Conservation (phyloP, 768 basidiomycete species). For the Hydnomerulius pinastri region DNA sequence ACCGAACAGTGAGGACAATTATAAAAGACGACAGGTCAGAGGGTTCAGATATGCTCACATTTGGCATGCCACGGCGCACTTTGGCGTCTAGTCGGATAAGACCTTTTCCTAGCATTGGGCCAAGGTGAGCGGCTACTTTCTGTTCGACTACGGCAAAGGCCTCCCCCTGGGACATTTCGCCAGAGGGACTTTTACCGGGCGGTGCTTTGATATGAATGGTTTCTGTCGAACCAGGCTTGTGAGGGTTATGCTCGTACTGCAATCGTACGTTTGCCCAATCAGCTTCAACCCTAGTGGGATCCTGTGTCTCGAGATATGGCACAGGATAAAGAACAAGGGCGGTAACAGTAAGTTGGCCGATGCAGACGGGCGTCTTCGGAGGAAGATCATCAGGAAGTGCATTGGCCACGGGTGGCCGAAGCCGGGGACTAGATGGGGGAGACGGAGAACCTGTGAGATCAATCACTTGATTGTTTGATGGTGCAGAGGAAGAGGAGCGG, state of each 20-base stretch:
- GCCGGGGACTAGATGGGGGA: constrained; percentile 42
- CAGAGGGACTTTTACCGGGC: constrained; percentile 46
- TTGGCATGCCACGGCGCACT: constrained; percentile 62
- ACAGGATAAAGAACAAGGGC: constrained; percentile 87
- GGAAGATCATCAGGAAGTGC: constrained; percentile 59
- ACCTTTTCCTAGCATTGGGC: constrained; percentile 83
- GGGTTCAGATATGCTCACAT: constrained; percentile 47
- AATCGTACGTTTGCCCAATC: constrained; percentile 74
- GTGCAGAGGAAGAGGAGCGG: constrained; percentile 21
- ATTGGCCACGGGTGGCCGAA: constrained; percentile 25
- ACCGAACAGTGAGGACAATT: constrained; percentile 14
- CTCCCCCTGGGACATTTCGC: constrained; percentile 61
- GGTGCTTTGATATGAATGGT: constrained; percentile 81
- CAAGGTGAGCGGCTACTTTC: constrained; percentile 75
- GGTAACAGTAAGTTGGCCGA: constrained; percentile 80
- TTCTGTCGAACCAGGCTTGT: constrained; percentile 55
- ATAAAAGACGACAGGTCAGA: constrained; percentile 15
- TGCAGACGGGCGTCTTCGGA: constrained; percentile 85
- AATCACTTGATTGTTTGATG: constrained; percentile 57
- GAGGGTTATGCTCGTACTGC: constrained; percentile 66
- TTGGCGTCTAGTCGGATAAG: constrained; percentile 80
- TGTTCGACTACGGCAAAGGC: constrained; percentile 85
- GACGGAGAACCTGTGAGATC: constrained; percentile 74
- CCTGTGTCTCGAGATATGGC: constrained; percentile 57
- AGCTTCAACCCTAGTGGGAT: constrained; percentile 40